Base-by-base conservation (phyloP, 257 asterid species). In the Ophiorrhiza pumila region DNA sequence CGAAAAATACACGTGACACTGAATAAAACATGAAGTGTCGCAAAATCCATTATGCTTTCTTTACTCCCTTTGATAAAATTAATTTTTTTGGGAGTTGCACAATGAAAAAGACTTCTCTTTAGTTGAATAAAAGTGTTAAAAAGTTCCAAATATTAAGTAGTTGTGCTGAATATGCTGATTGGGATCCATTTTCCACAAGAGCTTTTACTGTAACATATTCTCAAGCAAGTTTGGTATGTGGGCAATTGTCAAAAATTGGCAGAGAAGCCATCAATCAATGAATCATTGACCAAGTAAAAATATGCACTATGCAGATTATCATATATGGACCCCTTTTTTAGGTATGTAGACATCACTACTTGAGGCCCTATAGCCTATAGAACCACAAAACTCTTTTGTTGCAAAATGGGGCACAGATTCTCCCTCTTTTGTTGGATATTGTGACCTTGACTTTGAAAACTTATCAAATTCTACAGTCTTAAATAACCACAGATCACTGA, bases 371-470 rank as follows among this genome's bases (percentile, higher is more conserved):
- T n/a, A n/a, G n/a, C n/a, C n/a, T n/a, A n/a, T n/a, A n/a, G n/a
- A n/a, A 49, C 5, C 46, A 34, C 6, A 34, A 32, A 20, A 4
- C 27, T 61, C 1, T 4, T 5, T 46, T 32, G 52, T 8, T 34
- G 58, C 55, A 50, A 34, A 13, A n/a, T 43, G 6, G 64, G 71
- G 8, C 53, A 49, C 64, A 35, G 76, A 59, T 43, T 77, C 77
- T 57, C 60, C 60, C 23, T 69, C 4, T 18, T 56, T 43, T 73
- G 37, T 34, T 49, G n/a, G 53, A 59, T 41, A 56, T 57, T 43
- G 65, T 46, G 81, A 65, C 77, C 64, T 52, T 76, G 75, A 69
- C 80, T 62, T 77, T 35, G 27, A 23, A 71, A 46, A 23, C 52
- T 57, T 65, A 35, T 57, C 58, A 10, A 25, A 20, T 47, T 65